Percentiles rank a stretch among this genome's conserved stretches.
Evolutionary conservation across 2,329 filamentous ascomycete genomes (phyloP).

Genomic region (Trichoderma hamatum): DNA sequence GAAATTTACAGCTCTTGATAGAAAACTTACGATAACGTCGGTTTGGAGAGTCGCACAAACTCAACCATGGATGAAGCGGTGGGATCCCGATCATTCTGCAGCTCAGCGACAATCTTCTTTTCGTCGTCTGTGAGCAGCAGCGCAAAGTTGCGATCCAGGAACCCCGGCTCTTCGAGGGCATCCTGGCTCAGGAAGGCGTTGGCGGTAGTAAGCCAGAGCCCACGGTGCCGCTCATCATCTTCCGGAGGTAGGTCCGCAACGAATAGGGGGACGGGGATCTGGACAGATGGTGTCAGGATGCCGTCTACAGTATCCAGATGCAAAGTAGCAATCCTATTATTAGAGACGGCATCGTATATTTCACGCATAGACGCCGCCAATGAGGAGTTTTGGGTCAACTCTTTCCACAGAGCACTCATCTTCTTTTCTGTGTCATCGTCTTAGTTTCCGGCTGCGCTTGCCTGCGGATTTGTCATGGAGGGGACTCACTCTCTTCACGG

Average conservation of each 20-base stretch:
- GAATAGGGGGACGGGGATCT: conserved; percentile 68
- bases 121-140: conserved; percentile 84
- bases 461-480: not conserved
- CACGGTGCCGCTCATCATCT: conserved; percentile 69
- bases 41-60: conserved; percentile 75
- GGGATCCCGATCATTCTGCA: conserved; percentile 76
- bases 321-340: conserved; percentile 83
- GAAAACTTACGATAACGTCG: conserved; percentile 58
- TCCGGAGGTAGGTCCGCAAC: conserved; percentile 72
- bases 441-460: not conserved
- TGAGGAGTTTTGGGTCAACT: conserved; percentile 72
- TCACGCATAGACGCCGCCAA: conserved; percentile 82
- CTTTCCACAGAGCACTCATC: conserved; percentile 69
- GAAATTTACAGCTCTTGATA: too few species aligned
- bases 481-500: conserved; percentile 64
- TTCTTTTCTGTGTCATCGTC: conserved; percentile 49
- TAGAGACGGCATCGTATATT: conserved; percentile 78
- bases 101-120: conserved; percentile 69
- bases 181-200: conserved; percentile 74
- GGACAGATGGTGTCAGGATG: conserved; percentile 62
- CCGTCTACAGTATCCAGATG: conserved; percentile 68
- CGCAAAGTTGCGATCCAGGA: conserved; percentile 83
- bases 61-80: conserved; percentile 78
- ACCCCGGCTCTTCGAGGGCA: conserved; percentile 64
- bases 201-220: conserved; percentile 85